These are phyloP conservation scores for Chrysosporium keratinophilum DNA, from an alignment of 2,329 filamentous ascomycete species.

Conservation along the genomic window DNA sequence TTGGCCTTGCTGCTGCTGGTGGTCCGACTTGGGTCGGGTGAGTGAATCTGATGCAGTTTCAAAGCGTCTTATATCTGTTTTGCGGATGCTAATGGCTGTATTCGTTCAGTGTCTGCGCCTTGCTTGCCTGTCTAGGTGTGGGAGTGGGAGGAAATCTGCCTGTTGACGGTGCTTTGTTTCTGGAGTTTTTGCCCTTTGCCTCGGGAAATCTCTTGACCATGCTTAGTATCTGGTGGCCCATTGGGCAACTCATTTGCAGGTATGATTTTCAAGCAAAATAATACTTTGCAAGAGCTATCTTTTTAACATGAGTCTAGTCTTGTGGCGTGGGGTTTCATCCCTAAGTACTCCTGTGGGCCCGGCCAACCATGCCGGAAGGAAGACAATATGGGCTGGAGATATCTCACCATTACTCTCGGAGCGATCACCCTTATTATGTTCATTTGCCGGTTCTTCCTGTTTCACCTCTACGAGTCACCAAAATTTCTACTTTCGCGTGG, in stretches of 20 bases:
- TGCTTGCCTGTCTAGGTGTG: conserved; percentile 54
- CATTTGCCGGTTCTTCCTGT: conserved; percentile 64
- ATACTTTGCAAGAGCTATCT: not conserved
- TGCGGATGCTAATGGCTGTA: not conserved
- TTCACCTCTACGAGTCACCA: conserved; percentile 74
- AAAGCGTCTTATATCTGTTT: not conserved
- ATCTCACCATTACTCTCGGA: conserved; percentile 61
- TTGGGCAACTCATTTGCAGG: conserved; percentile 62
- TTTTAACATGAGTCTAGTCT: conserved; percentile 18
- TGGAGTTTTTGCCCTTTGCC: conserved; percentile 70
- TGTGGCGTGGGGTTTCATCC: conserved; percentile 66
- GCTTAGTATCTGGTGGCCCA: conserved; percentile 77
- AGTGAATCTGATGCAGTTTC: conserved; percentile 13
- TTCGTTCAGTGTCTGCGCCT: conserved; percentile 41
- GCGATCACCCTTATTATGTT: conserved; percentile 68
- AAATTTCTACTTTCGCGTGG: conserved; percentile 72
- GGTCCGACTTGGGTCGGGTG: conserved; percentile 54
- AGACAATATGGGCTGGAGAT: conserved; percentile 63
- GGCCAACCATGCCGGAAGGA: conserved; percentile 36
- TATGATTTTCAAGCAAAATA: conserved; percentile 14
- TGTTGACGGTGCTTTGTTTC: conserved; percentile 68
- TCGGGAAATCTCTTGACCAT: conserved; percentile 65
- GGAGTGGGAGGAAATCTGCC: conserved; percentile 67
- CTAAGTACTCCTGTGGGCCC: conserved; percentile 48
- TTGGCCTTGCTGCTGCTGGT: conserved; percentile 61